phyloP scores from a whole-genome alignment of 2,329 filamentous ascomycete species.

The Penicillium italicum region DNA sequence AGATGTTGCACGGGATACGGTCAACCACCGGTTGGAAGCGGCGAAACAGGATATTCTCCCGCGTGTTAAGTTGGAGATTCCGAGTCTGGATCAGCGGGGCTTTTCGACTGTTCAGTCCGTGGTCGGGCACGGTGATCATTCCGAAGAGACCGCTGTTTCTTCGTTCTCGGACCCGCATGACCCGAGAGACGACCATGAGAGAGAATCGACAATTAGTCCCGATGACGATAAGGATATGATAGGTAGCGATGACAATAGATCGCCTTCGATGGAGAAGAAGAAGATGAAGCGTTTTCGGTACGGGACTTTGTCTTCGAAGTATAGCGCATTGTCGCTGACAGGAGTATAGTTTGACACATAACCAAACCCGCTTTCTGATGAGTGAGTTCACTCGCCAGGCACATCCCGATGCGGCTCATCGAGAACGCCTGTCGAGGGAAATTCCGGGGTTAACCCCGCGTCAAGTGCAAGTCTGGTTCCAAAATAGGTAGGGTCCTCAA shows the following conservation, averaged over 20 bases:
- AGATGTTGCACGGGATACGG: constrained; percentile 18
- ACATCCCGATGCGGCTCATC: constrained; percentile 86
- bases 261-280: constrained; percentile 36
- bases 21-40: constrained; percentile 13
- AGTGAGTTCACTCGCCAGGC: constrained; percentile 94
- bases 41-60: constrained; percentile 21
- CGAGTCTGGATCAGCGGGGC: constrained; percentile 20
- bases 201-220: constrained; percentile 24
- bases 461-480: constrained; percentile 98
- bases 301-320: constrained; percentile 1
- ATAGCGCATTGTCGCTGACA: background rate
- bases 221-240: constrained; percentile 30
- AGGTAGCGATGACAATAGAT: constrained; percentile 29
- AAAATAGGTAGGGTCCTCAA: constrained; percentile 70
- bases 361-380: constrained; percentile 96
- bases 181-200: constrained; percentile 16
- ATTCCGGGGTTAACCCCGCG: constrained; percentile 88
- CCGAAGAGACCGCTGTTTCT: constrained; percentile 12
- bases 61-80: constrained; percentile 27
- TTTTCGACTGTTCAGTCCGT: constrained; percentile 16
- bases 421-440: constrained; percentile 80
- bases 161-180: constrained; percentile 12
- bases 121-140: constrained; percentile 14
- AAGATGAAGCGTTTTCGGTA: constrained; percentile 47
- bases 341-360: constrained; percentile 72